Evolutionary conservation across 306 rosid genomes (phyloP), one percentile per base, ranked within the genome.

Genomic region (Pachyrhizus erosus): DNA sequence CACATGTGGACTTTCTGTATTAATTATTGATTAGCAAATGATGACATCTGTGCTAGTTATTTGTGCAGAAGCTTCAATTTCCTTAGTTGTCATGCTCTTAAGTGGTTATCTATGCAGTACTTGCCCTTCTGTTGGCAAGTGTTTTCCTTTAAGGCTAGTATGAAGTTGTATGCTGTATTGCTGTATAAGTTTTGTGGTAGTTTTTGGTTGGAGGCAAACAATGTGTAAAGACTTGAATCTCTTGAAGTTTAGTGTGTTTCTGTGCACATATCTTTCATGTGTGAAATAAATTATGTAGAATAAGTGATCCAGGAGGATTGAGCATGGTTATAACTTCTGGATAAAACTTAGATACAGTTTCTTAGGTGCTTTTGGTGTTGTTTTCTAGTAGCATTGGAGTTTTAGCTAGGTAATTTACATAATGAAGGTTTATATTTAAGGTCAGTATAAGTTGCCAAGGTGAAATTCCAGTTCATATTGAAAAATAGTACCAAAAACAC

Each of bases 171-270:
- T 67, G 66, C 46, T 33, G 61, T 68, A 20, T 40, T 67, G 66
- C 46, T 33, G 61, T 68, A 20, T 40, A 43, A 82, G 42, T 64
- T 48, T 72, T 65, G 58, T 40, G 49, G 80, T 54, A 75, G 29
- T 55, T 64, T 24, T 21, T 11, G 65, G 33, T 11, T 68, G 70
- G 70, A 69, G 70, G 33, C 60, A 42, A 55, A 26, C 34, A 29
- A 10, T 31, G 3, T 52, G 1, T 61, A 14, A 9, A 49, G 27
- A 51, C 48, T 42, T 4, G 61, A 31, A 42, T 29, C 61, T 80
- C 27, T 60, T 60, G 64, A 71, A 72, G 39, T 33, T 12, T 42
- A 11, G 9, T 14, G 64, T 64, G 21, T 51, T 51, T 52, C 26
- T 51, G 55, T 60, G 34, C 37, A 23, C 27, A 70, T n/a, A 42